Conservation (phyloP, 495 filamentous ascomycete species). For the Aspergillus mulundensis region DNA sequence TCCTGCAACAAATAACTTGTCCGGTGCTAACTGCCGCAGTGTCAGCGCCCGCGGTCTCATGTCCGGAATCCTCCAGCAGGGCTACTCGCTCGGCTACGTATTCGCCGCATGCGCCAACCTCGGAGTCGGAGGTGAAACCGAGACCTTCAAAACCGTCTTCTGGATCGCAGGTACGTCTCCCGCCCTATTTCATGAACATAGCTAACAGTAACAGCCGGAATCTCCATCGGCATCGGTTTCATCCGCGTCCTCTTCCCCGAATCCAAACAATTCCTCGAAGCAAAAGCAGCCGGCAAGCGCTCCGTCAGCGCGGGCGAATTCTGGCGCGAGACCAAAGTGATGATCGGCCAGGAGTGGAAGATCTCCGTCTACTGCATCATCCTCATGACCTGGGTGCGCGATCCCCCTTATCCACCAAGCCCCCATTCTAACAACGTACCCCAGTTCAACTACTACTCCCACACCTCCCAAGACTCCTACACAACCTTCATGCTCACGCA, state of each 20-base stretch:
- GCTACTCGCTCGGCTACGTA: slow-evolving; percentile 72
- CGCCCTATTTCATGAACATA: neutral
- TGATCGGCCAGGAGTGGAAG: slow-evolving; percentile 65
- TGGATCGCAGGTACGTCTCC: slow-evolving; percentile 44
- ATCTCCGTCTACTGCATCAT: slow-evolving; percentile 66
- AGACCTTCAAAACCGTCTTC: slow-evolving; percentile 63
- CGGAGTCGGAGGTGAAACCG: slow-evolving; percentile 52
- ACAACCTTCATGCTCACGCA: slow-evolving; percentile 69
- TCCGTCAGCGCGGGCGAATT: slow-evolving; percentile 49
- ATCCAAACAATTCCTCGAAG: slow-evolving; percentile 64
- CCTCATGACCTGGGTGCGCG: slow-evolving; percentile 60
- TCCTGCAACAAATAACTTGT: neutral
- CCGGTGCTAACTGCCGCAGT: slow-evolving; percentile 18
- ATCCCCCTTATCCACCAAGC: neutral
- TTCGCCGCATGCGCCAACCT: slow-evolving; percentile 68
- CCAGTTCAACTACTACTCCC: slow-evolving; percentile 57
- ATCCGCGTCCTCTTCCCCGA: slow-evolving; percentile 65
- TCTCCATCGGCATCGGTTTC: slow-evolving; percentile 61
- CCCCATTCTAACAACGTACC: too few relatives aligned
- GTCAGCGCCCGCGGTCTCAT: slow-evolving; percentile 66
- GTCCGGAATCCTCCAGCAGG: slow-evolving; percentile 74
- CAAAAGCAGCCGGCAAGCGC: slow-evolving; percentile 49
- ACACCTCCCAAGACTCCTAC: slow-evolving; percentile 71
- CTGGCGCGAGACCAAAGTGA: slow-evolving; percentile 56
- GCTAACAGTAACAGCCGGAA: slow-evolving; percentile 36